phyloP scores from a whole-genome alignment of 2,329 filamentous ascomycete species.

The Penicillium capsulatum region DNA sequence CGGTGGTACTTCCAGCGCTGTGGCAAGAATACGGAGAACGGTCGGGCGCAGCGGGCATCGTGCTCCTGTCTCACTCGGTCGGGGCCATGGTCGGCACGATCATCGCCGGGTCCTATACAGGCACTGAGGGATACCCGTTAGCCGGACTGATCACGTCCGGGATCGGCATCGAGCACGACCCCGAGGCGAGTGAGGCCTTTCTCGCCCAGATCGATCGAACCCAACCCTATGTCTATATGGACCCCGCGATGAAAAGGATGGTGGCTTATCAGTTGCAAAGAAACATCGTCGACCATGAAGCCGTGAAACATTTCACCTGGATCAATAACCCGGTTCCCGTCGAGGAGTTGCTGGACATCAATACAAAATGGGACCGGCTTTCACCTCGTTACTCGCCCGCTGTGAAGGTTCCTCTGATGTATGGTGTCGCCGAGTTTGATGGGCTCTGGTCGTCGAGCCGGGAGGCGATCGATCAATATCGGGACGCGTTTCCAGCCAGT shows the following conservation, averaged over 20 bases:
- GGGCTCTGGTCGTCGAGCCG: constrained; percentile 5
- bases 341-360: constrained; percentile 8
- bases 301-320: background rate
- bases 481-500: constrained; percentile 6
- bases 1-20: constrained; percentile 2
- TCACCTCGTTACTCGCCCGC: constrained; percentile 7
- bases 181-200: background rate
- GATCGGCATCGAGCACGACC: constrained; percentile 5
- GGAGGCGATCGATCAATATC: constrained; percentile 2
- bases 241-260: constrained; percentile 4
- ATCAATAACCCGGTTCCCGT: constrained; percentile 8
- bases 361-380: constrained; percentile 5
- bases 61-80: constrained; percentile 10
- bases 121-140: constrained; percentile 7
- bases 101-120: constrained; percentile 2
- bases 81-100: constrained; percentile 12
- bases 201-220: background rate
- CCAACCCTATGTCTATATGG: background rate
- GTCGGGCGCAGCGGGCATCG: constrained; percentile 5
- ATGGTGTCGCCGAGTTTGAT: constrained; percentile 11
- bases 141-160: constrained; percentile 11
- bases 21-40: constrained; percentile 7
- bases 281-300: background rate
- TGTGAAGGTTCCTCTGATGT: constrained; percentile 10
- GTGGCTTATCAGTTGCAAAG: constrained; percentile 6